These are phyloP conservation scores for Solanum neorickii DNA, from an alignment of 257 asterid genomes.

Conservation along the genomic window DNA sequence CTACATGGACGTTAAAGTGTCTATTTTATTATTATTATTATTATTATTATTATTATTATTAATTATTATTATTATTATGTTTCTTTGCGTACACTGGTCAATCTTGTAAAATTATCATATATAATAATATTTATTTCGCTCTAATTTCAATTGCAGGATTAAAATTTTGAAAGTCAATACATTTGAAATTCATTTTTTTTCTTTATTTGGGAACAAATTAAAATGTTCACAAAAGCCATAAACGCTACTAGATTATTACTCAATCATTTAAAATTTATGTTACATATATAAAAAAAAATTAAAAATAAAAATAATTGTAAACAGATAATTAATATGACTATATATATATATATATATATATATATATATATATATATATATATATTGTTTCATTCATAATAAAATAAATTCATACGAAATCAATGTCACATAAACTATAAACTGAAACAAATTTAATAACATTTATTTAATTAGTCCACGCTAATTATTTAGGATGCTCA, in stretches of 20 bases:
- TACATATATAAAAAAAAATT: not conserved
- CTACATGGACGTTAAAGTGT: not conserved
- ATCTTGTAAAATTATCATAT: not conserved
- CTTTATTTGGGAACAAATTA: not conserved
- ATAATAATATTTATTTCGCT: not conserved
- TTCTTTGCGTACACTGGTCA: not conserved
- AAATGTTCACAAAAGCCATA: not conserved
- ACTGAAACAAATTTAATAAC: not conserved
- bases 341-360: too few relatives aligned
- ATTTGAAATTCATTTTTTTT: not conserved
- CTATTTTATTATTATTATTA: not conserved
- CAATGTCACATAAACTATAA: not conserved
- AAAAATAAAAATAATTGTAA: not conserved
- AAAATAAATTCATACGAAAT: not conserved
- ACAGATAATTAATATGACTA: not conserved
- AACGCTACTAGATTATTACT: not conserved
- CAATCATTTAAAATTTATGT: not conserved
- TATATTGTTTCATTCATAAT: not conserved
- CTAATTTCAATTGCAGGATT: too few relatives aligned
- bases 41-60: not conserved
- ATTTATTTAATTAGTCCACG: not conserved
- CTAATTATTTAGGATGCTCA: not conserved
- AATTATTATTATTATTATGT: not conserved
- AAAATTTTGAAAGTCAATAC: not conserved
- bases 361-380: too few relatives aligned